These are phyloP conservation scores for Austropuccinia psidii DNA, from an alignment of 1,284 basidiomycete genomes.

Conservation along the genomic window DNA sequence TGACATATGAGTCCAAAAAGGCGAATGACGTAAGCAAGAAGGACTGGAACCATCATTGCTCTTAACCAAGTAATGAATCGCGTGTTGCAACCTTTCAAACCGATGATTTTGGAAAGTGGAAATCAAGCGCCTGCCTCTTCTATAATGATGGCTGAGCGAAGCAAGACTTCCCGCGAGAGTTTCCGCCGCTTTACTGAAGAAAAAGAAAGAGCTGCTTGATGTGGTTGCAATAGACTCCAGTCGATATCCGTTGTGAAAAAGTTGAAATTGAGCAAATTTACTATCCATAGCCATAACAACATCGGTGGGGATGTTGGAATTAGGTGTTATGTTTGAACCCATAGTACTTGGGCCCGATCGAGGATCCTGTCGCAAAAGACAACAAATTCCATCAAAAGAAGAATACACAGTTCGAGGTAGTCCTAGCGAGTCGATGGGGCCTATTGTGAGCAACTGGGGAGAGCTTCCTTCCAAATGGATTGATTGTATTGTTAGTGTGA, in stretches of 20 bases:
- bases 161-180: slow-evolving; percentile 13
- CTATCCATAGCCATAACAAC: background rate
- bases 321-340: background rate
- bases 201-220: background rate
- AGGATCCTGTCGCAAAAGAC: slow-evolving; percentile 11
- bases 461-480: slow-evolving; percentile 5
- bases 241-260: slow-evolving; percentile 4
- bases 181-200: slow-evolving; percentile 9
- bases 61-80: slow-evolving; percentile 7
- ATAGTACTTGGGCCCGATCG: background rate
- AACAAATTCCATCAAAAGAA: background rate
- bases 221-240: background rate
- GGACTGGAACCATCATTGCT: background rate
- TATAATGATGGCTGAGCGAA: background rate
- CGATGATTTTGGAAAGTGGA: background rate
- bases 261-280: background rate
- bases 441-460: background rate
- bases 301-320: slow-evolving; percentile 6
- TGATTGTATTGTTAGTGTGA: background rate
- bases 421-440: background rate
- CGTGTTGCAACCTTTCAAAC: background rate
- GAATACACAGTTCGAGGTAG: slow-evolving; percentile 12
- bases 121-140: background rate
- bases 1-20: slow-evolving; percentile 9
- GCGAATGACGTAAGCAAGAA: slow-evolving; percentile 12